Evolutionary conservation across 495 filamentous ascomycete species (phyloP).

Genomic region (Aspergillus nidulans): DNA sequence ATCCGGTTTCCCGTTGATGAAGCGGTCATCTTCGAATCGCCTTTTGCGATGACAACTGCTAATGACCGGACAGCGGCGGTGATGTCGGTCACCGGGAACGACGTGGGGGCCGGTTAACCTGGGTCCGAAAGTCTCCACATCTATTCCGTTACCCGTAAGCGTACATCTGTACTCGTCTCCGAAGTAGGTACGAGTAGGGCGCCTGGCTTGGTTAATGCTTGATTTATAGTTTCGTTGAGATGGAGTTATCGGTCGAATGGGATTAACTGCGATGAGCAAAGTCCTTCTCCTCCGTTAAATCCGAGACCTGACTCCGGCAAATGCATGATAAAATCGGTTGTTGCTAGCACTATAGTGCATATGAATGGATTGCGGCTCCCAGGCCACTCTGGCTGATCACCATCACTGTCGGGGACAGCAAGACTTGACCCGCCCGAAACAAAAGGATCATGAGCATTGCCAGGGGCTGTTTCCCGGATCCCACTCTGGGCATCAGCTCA

Average conservation of each 20-base stretch:
- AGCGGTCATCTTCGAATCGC: background rate
- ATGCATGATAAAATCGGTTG: background rate
- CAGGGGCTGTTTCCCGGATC: background rate
- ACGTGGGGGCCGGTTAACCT: slow-evolving; percentile 1
- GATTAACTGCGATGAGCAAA: background rate
- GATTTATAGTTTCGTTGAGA: background rate
- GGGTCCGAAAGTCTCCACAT: background rate
- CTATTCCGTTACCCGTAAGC: background rate
- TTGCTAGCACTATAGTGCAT: background rate
- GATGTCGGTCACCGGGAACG: background rate
- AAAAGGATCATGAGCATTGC: background rate
- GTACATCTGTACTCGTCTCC: background rate
- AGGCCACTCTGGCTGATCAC: background rate
- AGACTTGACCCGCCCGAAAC: background rate
- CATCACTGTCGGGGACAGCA: background rate
- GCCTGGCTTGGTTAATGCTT: background rate
- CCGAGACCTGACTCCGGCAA: background rate
- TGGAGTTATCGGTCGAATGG: background rate
- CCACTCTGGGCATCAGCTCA: background rate
- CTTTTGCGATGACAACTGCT: background rate
- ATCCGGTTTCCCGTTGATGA: background rate
- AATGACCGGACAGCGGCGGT: background rate
- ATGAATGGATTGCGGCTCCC: background rate
- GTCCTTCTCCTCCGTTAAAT: background rate
- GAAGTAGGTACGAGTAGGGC: background rate